These are phyloP conservation scores for Saprolegnia diclina DNA, from an alignment of 352 stramenopile genomes.

Conservation along the genomic window DNA sequence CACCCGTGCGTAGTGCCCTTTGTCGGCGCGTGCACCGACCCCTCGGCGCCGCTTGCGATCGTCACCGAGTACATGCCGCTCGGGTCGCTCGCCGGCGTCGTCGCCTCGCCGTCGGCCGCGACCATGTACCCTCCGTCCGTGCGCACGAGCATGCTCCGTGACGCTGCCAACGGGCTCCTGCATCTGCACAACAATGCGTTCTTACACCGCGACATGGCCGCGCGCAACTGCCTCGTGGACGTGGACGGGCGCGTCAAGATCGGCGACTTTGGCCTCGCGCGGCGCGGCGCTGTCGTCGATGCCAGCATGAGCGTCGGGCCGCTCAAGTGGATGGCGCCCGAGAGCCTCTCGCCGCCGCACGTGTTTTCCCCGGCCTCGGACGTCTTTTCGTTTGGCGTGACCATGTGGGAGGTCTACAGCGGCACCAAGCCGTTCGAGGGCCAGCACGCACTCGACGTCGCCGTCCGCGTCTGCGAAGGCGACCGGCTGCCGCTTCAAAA, in stretches of 20 bases:
- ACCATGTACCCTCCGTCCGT: constrained; percentile 29
- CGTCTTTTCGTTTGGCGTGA: constrained; percentile 69
- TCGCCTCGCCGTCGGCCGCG: constrained; percentile 28
- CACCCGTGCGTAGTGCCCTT: constrained; percentile 67
- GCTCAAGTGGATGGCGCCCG: constrained; percentile 70
- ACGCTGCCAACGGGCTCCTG: constrained; percentile 54
- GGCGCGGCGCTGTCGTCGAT: constrained; percentile 47
- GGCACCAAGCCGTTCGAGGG: constrained; percentile 48
- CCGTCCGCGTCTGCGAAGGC: constrained; percentile 55
- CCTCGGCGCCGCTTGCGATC: constrained; percentile 33
- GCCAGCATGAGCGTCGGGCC: constrained; percentile 54
- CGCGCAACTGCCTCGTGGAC: constrained; percentile 63
- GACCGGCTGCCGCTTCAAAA: constrained; percentile 51
- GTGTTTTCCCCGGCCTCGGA: constrained; percentile 67
- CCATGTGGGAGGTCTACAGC: constrained; percentile 73
- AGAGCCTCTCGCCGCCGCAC: constrained; percentile 57
- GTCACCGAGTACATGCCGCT: constrained; percentile 69
- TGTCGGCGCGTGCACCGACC: constrained; percentile 38
- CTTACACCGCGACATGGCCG: constrained; percentile 60
- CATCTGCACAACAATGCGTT: constrained; percentile 63
- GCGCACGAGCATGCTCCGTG: constrained; percentile 56
- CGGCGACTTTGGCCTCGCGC: constrained; percentile 62
- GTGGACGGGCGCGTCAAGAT: constrained; percentile 63
- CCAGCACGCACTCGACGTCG: constrained; percentile 48
- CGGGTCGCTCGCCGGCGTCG: constrained; percentile 48